Evolutionary conservation across 2,329 filamentous ascomycete genomes (phyloP), one percentile per base, ranked within the genome.

Genomic region (Aspergillus unguis): DNA sequence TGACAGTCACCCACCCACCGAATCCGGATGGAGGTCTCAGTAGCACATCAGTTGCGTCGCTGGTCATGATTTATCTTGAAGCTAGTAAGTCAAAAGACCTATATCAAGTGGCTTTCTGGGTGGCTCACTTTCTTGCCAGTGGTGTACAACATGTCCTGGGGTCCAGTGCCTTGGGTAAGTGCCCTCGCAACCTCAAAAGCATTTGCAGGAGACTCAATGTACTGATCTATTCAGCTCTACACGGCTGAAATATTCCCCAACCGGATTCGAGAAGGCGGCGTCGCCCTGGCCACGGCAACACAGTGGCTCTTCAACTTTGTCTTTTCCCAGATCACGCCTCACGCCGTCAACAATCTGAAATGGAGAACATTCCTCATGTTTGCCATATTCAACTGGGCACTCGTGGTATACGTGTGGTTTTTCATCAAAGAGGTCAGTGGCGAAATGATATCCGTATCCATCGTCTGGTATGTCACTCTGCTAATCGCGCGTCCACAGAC

Each of bases 301-400:
- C 44, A 47, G 26, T 88, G 85, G 85, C 70, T 88, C 3, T 87
- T 87, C 70, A 88, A 88, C 63, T 86, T 88, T 48, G 79, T 87
- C 5, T 82, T 88, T 47, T 84, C 85, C 0, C 74, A 83, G 49
- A 83, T 81, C 27, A 83, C 84, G 1, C 81, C 85, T 1, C 83
- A 80, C 37, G 88, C 88, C 85, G 58, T 63, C 10, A 52, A 77
- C 9, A 50, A 55, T 32, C 56, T 62, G 3, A 36, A 42, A 0
- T 62, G 49, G n/a, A 54, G 62, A 3, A 63, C 62, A 6, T 63
- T 61, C 23, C 57, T 63, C 28, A 46, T 63, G 4, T 63, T 62
- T 48, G 58, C 57, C 3, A 46, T 52, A 0, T 56, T 56, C 11
- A 55, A 55, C 36, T 58, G 53, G 0, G 26, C 54, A 6, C 40